Conservation (phyloP, 2,329 filamentous ascomycete genomes). For the Cladophialophora carrionii region DNA sequence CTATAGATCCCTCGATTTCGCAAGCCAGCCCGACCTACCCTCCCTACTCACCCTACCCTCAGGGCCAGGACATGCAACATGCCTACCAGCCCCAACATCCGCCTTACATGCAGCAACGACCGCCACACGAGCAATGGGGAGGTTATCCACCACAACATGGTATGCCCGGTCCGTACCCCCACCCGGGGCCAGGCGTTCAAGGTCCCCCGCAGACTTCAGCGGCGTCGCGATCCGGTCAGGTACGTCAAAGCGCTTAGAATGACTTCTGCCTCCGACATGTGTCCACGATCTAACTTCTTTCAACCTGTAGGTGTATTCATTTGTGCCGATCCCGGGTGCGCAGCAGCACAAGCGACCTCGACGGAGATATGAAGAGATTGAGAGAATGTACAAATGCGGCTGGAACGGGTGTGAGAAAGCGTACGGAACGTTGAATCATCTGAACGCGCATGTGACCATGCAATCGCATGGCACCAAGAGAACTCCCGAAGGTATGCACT, state of each 20-base stretch:
- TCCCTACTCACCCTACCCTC: conserved; percentile 84
- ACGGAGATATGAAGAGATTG: conserved; percentile 94
- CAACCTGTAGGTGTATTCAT: conserved; percentile 78
- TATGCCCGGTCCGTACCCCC: conserved; percentile 54
- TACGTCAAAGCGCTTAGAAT: conserved; percentile 42
- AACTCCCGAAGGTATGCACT: conserved; percentile 88
- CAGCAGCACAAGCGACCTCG: conserved; percentile 96
- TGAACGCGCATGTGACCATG: conserved; percentile 99
- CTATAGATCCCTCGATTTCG: conserved; percentile 98
- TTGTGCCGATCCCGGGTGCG: conserved; percentile 90
- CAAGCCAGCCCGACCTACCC: conserved; percentile 91
- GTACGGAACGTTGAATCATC: conserved; percentile 93
- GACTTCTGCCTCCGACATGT: neutral
- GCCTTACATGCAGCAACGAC: conserved; percentile 49
- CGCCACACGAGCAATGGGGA: conserved; percentile 49
- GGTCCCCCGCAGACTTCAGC: conserved; percentile 63
- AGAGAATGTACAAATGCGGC: conserved; percentile 99
- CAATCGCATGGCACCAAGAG: conserved; percentile 93
- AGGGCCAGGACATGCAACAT: conserved; percentile 77
- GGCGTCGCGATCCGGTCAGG: conserved; percentile 64
- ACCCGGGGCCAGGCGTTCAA: conserved; percentile 61
- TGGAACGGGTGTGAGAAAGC: conserved; percentile 99
- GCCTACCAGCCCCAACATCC: conserved; percentile 48
- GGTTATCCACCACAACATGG: conserved; percentile 47
- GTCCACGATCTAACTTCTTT: conserved; percentile 1